These are phyloP conservation scores for Diaporthe amygdali DNA, from an alignment of 2,329 filamentous ascomycete genomes.

Conservation along the genomic window DNA sequence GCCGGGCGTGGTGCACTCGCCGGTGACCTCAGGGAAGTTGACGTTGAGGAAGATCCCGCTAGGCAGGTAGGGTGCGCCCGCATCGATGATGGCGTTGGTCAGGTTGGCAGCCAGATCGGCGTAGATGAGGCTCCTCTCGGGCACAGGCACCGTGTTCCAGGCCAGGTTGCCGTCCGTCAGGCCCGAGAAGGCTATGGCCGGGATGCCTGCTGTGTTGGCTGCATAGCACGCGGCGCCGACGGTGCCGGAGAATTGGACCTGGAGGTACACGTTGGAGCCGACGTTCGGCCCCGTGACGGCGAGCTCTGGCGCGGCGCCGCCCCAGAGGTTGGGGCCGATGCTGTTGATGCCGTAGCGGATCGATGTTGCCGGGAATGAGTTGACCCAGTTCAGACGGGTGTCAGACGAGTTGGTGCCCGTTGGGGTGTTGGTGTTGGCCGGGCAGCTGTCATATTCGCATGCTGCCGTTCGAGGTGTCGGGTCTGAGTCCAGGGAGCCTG, in stretches of 20 bases:
- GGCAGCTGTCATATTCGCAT: conserved; percentile 69
- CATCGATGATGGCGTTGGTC: conserved; percentile 57
- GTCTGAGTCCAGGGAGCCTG: conserved; percentile 57
- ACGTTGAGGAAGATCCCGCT: conserved; percentile 68
- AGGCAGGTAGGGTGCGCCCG: conserved; percentile 68
- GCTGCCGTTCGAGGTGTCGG: conserved; percentile 52
- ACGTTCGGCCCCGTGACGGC: conserved; percentile 71
- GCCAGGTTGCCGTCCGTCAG: conserved; percentile 52
- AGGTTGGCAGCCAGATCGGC: conserved; percentile 65
- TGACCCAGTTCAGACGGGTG: conserved; percentile 72
- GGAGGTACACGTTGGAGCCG: conserved; percentile 60
- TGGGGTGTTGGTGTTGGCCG: conserved; percentile 54
- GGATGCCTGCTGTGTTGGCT: conserved; percentile 57
- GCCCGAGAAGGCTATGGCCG: conserved; percentile 73
- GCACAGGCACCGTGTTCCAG: conserved; percentile 59
- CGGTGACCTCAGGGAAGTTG: conserved; percentile 65
- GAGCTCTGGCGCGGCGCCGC: conserved; percentile 59
- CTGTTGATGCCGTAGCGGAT: conserved; percentile 67
- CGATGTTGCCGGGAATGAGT: conserved; percentile 70
- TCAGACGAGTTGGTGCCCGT: conserved; percentile 61
- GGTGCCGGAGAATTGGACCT: conserved; percentile 67
- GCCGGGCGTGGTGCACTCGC: conserved; percentile 52
- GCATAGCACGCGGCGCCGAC: conserved; percentile 70
- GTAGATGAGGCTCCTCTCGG: conserved; percentile 63
- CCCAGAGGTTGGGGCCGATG: conserved; percentile 59